These are phyloP conservation scores for Somion occarium DNA, from an alignment of 1,284 basidiomycete species.

Conservation along the genomic window DNA sequence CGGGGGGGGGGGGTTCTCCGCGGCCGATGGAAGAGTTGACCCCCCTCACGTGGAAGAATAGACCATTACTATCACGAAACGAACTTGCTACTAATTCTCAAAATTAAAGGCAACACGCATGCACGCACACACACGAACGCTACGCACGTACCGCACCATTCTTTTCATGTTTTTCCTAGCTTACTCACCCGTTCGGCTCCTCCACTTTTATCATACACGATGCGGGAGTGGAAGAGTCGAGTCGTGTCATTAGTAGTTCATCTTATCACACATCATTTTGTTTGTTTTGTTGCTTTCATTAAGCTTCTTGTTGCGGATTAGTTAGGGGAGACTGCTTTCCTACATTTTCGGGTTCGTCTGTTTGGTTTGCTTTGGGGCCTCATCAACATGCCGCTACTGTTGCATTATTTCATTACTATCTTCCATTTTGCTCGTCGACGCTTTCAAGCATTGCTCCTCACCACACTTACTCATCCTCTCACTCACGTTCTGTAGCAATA, in stretches of 20 bases:
- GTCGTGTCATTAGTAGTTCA: not conserved
- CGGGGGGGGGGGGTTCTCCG: not conserved
- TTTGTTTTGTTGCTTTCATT: not conserved
- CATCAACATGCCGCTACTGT: not conserved
- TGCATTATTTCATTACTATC: not conserved
- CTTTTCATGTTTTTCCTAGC: slow-evolving; percentile 3
- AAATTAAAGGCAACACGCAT: slow-evolving; percentile 14
- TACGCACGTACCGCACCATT: slow-evolving; percentile 13
- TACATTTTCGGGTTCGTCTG: not conserved
- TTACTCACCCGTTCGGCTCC: slow-evolving; percentile 1
- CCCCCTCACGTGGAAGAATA: not conserved
- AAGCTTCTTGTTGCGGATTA: not conserved
- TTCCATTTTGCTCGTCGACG: not conserved
- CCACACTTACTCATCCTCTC: not conserved
- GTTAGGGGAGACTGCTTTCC: not conserved
- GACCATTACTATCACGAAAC: slow-evolving; percentile 7
- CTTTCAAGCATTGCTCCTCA: slow-evolving; percentile 1
- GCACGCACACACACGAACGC: slow-evolving; percentile 18
- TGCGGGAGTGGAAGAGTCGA: not conserved
- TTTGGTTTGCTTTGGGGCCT: not conserved
- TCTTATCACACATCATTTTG: not conserved
- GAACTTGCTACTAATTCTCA: slow-evolving; percentile 8
- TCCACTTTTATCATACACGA: slow-evolving; percentile 1
- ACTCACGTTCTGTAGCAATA: slow-evolving; percentile 3
- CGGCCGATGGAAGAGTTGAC: not conserved